These are phyloP conservation scores for Syzygium syzygioides DNA, from an alignment of 441 rosid species.

Conservation along the genomic window DNA sequence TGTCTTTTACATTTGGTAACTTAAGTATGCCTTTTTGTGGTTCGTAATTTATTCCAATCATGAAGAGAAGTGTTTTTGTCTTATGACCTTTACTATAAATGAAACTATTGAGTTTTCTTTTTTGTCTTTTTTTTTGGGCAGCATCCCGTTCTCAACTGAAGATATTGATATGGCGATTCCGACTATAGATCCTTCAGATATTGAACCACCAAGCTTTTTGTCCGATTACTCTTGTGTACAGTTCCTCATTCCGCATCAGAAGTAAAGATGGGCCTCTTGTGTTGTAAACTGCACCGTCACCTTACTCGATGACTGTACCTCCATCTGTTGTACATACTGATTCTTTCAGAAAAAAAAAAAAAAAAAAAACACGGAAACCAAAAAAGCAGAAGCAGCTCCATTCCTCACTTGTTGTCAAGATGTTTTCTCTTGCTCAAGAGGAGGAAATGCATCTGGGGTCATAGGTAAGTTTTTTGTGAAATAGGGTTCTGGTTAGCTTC, in stretches of 20 bases:
- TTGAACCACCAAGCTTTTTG: conserved; percentile 49
- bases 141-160: conserved; percentile 95
- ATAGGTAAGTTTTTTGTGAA: background rate
- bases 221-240: conserved; percentile 66
- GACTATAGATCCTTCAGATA: conserved; percentile 57
- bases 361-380: background rate
- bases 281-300: background rate
- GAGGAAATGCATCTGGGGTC: background rate
- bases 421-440: background rate
- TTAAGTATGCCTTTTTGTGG: background rate
- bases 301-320: background rate
- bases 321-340: background rate
- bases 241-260: conserved; percentile 40
- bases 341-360: background rate
- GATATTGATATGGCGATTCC: conserved; percentile 97
- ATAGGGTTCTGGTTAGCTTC: background rate
- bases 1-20: background rate
- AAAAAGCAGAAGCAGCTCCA: background rate
- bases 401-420: background rate
- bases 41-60: background rate
- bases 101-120: background rate
- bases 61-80: background rate
- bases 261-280: background rate
- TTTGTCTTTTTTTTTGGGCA: conserved; percentile 17
- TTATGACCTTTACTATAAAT: background rate